phyloP scores from a whole-genome alignment of 140 eudicot genomes.

The Senecio squalidus region DNA sequence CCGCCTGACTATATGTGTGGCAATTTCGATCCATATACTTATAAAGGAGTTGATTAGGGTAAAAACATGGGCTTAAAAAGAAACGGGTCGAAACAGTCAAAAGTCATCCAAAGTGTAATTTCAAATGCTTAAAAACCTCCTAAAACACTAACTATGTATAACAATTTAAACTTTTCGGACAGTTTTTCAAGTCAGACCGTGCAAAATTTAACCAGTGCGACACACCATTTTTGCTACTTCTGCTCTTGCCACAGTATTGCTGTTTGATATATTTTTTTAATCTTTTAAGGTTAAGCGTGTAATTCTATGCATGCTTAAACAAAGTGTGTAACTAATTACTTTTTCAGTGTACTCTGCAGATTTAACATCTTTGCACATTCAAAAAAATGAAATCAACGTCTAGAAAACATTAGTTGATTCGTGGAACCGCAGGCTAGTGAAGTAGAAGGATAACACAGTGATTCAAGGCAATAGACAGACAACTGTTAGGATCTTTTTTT shows the following conservation, averaged over 20 bases:
- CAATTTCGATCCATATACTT: too few relatives aligned
- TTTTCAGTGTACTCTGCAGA: conserved; percentile 7
- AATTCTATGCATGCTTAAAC: background rate
- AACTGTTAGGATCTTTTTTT: conserved; percentile 13
- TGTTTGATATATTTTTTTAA: background rate
- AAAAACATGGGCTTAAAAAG: too few relatives aligned
- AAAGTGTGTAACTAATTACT: background rate
- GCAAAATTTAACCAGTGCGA: too few relatives aligned
- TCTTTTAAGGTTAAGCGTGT: background rate
- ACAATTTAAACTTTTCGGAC: too few relatives aligned
- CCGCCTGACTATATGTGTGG: too few relatives aligned
- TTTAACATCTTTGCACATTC: conserved; percentile 1
- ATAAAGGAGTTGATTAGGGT: too few relatives aligned
- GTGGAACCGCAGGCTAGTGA: conserved; percentile 14
- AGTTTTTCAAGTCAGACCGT: too few relatives aligned
- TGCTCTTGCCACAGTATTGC: background rate
- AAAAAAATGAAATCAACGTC: background rate
- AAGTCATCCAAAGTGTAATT: too few relatives aligned
- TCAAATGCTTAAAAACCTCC: too few relatives aligned
- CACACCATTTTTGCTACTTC: too few relatives aligned
- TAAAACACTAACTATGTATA: too few relatives aligned
- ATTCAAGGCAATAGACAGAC: conserved; percentile 16
- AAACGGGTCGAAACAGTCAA: too few relatives aligned
- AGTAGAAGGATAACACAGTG: conserved; percentile 24
- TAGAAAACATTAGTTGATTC: conserved; percentile 12